Evolutionary conservation across 768 basidiomycete genomes (phyloP).

Genomic region (Mycena leptocephala): DNA sequence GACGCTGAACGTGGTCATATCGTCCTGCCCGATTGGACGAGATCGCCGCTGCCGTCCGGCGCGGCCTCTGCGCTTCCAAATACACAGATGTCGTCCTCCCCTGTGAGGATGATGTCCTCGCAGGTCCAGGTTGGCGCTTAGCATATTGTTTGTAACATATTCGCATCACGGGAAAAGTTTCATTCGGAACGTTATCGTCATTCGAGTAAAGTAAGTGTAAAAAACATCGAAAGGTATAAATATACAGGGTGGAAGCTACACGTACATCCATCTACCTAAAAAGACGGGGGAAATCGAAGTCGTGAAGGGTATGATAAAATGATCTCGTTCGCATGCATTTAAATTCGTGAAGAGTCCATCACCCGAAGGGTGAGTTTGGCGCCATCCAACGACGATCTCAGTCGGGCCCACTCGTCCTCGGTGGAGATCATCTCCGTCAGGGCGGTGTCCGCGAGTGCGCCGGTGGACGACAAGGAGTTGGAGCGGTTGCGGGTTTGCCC

Average conservation of each 20-base stretch:
- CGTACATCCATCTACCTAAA: slow-evolving; percentile 16
- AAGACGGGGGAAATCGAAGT: not conserved
- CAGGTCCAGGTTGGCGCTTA: slow-evolving; percentile 41
- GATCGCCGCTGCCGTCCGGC: slow-evolving; percentile 71
- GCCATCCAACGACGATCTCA: slow-evolving; percentile 59
- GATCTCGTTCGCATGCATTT: too few species aligned
- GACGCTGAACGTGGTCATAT: slow-evolving; percentile 53
- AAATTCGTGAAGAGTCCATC: slow-evolving; percentile 54
- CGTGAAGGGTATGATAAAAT: not conserved
- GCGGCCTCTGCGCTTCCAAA: slow-evolving; percentile 70
- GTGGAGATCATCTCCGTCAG: slow-evolving; percentile 64
- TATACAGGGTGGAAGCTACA: slow-evolving; percentile 5
- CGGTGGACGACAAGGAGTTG: slow-evolving; percentile 51
- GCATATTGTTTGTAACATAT: slow-evolving; percentile 16
- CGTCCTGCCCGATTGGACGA: slow-evolving; percentile 89
- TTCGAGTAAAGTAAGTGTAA: not conserved
- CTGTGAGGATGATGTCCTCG: slow-evolving; percentile 23
- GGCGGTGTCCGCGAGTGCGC: slow-evolving; percentile 40
- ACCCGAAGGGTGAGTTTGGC: slow-evolving; percentile 74
- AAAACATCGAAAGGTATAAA: slow-evolving; percentile 26
- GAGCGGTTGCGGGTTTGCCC: slow-evolving; percentile 50
- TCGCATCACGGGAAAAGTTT: slow-evolving; percentile 6
- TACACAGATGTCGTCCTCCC: slow-evolving; percentile 1
- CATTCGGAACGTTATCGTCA: not conserved
- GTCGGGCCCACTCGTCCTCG: slow-evolving; percentile 75